Evolutionary conservation across 2,329 filamentous ascomycete species (phyloP).

Genomic region (Xylariaceae sp.): DNA sequence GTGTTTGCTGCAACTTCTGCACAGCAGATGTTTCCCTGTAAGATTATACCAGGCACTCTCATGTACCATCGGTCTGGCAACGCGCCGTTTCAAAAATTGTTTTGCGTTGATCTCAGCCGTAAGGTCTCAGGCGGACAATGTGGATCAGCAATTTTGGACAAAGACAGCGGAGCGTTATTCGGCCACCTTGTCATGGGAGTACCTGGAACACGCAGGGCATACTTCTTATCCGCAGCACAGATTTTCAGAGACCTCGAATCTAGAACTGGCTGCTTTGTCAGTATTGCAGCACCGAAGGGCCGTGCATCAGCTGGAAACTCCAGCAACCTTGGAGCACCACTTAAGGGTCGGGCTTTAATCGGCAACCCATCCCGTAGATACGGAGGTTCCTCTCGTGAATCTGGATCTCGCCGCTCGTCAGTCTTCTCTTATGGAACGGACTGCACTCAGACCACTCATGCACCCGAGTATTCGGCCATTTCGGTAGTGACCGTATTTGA

Average conservation of each 20-base stretch:
- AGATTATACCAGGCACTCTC: background rate
- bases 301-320: background rate
- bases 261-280: background rate
- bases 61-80: background rate
- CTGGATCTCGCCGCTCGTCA: background rate
- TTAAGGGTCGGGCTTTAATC: too few relatives aligned
- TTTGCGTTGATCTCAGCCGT: background rate
- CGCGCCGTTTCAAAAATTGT: background rate
- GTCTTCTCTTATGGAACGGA: background rate
- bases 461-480: background rate
- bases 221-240: slow-evolving; percentile 1
- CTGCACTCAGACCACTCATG: too few relatives aligned
- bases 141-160: slow-evolving; percentile 7
- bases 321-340: background rate
- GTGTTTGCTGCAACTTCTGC: background rate
- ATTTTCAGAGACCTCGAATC: slow-evolving; percentile 5
- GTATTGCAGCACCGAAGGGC: background rate
- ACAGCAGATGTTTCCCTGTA: background rate
- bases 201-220: slow-evolving; percentile 1
- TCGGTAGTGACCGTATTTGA: background rate
- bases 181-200: slow-evolving; percentile 11
- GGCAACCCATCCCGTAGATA: too few relatives aligned
- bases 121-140: slow-evolving; percentile 3
- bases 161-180: background rate
- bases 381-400: background rate